These are phyloP conservation scores for Alternaria dauci DNA, from an alignment of 2,329 filamentous ascomycete species.

Conservation along the genomic window DNA sequence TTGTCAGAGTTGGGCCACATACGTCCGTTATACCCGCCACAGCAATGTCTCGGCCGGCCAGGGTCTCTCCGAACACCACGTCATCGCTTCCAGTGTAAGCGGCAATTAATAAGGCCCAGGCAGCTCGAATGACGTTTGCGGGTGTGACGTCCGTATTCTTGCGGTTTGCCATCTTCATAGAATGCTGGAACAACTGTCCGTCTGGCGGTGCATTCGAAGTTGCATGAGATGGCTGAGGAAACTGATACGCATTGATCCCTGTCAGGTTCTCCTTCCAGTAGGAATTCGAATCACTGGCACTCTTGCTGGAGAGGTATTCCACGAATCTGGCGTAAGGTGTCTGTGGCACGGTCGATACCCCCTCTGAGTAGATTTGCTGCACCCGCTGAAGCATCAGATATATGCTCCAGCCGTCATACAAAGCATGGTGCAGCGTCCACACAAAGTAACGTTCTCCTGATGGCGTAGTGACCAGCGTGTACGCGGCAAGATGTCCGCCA, in stretches of 20 bases:
- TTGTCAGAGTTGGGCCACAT: constrained; percentile 51
- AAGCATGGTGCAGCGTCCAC: constrained; percentile 52
- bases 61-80: constrained; percentile 40
- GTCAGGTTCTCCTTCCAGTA: constrained; percentile 49
- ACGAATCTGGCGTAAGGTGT: constrained; percentile 47
- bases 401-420: constrained; percentile 54
- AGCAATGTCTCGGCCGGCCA: constrained; percentile 48
- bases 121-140: constrained; percentile 31
- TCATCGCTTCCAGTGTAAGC: constrained; percentile 30
- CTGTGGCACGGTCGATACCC: constrained; percentile 25
- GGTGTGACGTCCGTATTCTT: constrained; percentile 43
- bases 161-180: constrained; percentile 31
- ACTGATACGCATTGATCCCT: constrained; percentile 38
- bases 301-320: constrained; percentile 36
- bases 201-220: constrained; percentile 30
- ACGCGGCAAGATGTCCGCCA: constrained; percentile 37
- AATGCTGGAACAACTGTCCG: constrained; percentile 35
- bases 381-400: constrained; percentile 42
- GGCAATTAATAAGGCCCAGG: constrained; percentile 37
- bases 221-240: constrained; percentile 41
- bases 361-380: constrained; percentile 33
- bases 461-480: constrained; percentile 34
- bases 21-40: constrained; percentile 46
- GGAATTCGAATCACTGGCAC: constrained; percentile 29
- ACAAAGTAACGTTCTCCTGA: constrained; percentile 40